Conservation (phyloP, 495 filamentous ascomycete species). For the Clohesyomyces aquaticus region DNA sequence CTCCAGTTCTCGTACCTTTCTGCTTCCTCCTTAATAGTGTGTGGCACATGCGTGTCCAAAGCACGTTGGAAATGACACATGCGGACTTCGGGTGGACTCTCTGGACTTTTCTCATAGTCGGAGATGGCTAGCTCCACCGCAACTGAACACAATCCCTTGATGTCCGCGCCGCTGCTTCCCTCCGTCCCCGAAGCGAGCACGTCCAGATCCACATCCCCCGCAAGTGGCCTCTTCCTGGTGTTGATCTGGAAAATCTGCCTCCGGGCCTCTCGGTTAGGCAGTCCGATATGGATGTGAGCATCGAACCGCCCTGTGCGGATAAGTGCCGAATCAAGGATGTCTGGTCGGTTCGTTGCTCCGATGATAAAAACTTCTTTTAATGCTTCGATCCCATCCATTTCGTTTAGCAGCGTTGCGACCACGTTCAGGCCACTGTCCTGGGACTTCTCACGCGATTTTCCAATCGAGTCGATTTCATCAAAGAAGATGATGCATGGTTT, state of each 20-base stretch:
- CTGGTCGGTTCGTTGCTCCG: conserved; percentile 93
- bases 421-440: conserved; percentile 69
- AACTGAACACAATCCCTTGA: conserved; percentile 70
- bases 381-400: conserved; percentile 94
- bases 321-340: conserved; percentile 82
- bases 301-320: conserved; percentile 88
- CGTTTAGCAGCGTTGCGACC: conserved; percentile 87
- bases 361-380: conserved; percentile 83
- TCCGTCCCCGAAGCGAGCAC: conserved; percentile 71
- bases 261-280: conserved; percentile 75
- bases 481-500: conserved; percentile 96
- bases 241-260: conserved; percentile 75
- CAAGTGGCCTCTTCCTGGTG: conserved; percentile 61
- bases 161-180: conserved; percentile 87
- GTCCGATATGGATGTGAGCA: conserved; percentile 85
- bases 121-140: conserved; percentile 29
- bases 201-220: conserved; percentile 67
- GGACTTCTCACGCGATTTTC: conserved; percentile 64
- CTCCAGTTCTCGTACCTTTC: conserved; percentile 35
- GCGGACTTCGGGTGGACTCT: conserved; percentile 20
- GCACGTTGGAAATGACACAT: conserved; percentile 38
- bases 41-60: conserved; percentile 32
- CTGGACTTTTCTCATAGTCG: conserved; percentile 21
- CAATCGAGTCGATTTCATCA: conserved; percentile 96
- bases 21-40: conserved; percentile 33